Conservation (phyloP, 2,329 filamentous ascomycete species). For the Xylariomycetidae sp. region DNA sequence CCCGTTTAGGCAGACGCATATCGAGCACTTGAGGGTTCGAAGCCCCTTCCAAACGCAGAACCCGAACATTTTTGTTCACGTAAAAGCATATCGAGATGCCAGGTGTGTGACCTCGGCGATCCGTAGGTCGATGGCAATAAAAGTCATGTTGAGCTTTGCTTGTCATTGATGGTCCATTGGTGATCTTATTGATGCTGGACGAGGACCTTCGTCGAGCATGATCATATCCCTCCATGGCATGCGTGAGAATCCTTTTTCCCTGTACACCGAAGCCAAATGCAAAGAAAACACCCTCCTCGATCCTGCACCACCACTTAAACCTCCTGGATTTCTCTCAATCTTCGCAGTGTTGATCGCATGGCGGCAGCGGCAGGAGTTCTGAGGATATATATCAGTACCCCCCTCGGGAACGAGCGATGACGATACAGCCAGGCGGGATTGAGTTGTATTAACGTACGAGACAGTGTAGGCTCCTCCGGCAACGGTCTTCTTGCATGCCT, state of each 20-base stretch:
- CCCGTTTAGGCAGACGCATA: no score
- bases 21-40: no score
- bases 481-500: constrained; percentile 88
- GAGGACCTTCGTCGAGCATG: neutral
- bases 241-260: constrained; percentile 14
- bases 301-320: constrained; percentile 55
- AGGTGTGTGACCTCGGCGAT: no score
- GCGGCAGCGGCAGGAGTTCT: constrained; percentile 91
- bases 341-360: constrained; percentile 92
- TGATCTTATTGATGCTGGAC: neutral
- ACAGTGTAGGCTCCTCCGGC: constrained; percentile 93
- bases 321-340: constrained; percentile 96
- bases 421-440: neutral
- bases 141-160: neutral
- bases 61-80: no score
- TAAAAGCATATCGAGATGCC: no score
- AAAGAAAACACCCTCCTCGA: constrained; percentile 20
- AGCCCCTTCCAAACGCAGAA: no score
- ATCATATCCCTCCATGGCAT: neutral
- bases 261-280: constrained; percentile 26
- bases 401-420: neutral
- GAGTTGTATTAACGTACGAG: constrained; percentile 66
- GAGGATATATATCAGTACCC: constrained; percentile 14
- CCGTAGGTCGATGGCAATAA: no score
- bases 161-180: neutral